These are phyloP conservation scores for Ceratocystis papillata DNA, from an alignment of 2,329 filamentous ascomycete genomes.

Conservation along the genomic window DNA sequence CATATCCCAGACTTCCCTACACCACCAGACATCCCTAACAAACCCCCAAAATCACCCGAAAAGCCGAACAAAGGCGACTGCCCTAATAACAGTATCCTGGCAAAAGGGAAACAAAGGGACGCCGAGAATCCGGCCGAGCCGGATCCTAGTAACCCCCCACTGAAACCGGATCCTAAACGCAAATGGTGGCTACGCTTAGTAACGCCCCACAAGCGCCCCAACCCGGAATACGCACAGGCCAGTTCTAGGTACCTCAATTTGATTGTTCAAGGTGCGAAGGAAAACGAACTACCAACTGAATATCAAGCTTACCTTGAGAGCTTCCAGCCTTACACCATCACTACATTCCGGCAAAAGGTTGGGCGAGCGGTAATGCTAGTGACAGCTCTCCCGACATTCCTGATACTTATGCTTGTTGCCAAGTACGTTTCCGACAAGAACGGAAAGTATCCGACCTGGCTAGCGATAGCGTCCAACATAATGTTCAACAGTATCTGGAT, in stretches of 20 bases:
- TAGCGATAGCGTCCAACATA: constrained; percentile 37
- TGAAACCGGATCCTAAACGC: constrained; percentile 27
- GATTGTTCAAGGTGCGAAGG: constrained; percentile 63
- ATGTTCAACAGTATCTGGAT: constrained; percentile 40
- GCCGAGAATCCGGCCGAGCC: constrained; percentile 24
- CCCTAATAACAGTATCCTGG: neutral
- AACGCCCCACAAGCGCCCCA: constrained; percentile 43
- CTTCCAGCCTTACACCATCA: constrained; percentile 61
- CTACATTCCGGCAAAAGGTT: constrained; percentile 52
- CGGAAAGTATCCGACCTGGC: constrained; percentile 59
- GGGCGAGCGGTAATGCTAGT: constrained; percentile 54
- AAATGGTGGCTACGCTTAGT: constrained; percentile 41
- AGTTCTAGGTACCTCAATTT: constrained; percentile 75
- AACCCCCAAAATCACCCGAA: constrained; percentile 28
- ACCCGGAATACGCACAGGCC: constrained; percentile 66
- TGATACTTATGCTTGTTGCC: constrained; percentile 42
- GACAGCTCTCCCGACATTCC: constrained; percentile 41
- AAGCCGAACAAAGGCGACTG: constrained; percentile 17
- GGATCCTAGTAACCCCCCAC: constrained; percentile 22
- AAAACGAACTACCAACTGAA: constrained; percentile 66
- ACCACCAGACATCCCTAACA: constrained; percentile 29
- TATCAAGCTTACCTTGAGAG: constrained; percentile 64
- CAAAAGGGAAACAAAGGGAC: constrained; percentile 13
- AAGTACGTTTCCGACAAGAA: constrained; percentile 51
- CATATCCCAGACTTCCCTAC: constrained; percentile 42